phyloP scores from a whole-genome alignment of 345 rosid species.

The Orychophragmus violaceus region DNA sequence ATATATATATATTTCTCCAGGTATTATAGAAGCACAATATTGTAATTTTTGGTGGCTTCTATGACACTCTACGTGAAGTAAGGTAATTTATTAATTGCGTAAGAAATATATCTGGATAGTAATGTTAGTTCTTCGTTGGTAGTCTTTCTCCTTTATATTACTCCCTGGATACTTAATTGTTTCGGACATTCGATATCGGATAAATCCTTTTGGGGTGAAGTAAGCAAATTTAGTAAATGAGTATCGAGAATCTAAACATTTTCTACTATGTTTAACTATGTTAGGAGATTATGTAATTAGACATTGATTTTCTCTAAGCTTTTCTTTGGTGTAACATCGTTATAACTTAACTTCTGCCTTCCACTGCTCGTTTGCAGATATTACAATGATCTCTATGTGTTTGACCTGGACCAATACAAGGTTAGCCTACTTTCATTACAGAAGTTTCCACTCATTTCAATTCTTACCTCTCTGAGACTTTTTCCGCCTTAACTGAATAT shows the following conservation, averaged over 20 bases:
- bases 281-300: background rate
- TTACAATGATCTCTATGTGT: slow-evolving; percentile 69
- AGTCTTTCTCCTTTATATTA: background rate
- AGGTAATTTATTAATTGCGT: slow-evolving; percentile 45
- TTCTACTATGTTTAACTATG: background rate
- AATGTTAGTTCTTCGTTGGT: background rate
- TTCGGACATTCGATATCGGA: background rate
- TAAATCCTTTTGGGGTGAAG: background rate
- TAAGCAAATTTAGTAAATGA: background rate
- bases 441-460: background rate
- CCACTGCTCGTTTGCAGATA: slow-evolving; percentile 48
- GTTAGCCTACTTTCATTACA: slow-evolving; percentile 34
- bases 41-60: slow-evolving; percentile 92
- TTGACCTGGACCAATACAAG: slow-evolving; percentile 92
- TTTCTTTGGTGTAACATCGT: background rate
- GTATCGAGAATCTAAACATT: background rate
- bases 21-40: slow-evolving; percentile 92
- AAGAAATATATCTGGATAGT: background rate
- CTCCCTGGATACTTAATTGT: background rate
- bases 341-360: background rate
- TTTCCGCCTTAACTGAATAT: slow-evolving; percentile 16
- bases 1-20: slow-evolving; percentile 41
- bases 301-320: background rate
- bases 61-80: slow-evolving; percentile 97
- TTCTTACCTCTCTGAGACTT: background rate